Evolutionary conservation across 2,329 filamentous ascomycete genomes (phyloP).

Genomic region (Fonsecaea pugnacius): DNA sequence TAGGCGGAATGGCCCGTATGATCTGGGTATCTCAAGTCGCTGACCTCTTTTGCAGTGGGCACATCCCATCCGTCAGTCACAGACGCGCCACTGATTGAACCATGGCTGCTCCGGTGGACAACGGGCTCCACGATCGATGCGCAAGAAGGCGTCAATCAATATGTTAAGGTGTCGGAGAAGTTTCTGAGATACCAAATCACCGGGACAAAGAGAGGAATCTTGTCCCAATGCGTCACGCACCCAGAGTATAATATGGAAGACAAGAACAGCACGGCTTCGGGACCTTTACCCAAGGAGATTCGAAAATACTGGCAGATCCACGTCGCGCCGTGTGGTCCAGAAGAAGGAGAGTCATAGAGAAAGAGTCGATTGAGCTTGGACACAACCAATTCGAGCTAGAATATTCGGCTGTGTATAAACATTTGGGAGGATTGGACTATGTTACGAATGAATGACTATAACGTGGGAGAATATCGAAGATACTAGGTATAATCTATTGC

Average conservation of each 20-base stretch:
- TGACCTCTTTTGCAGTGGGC: constrained; percentile 42
- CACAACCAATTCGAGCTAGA: background rate
- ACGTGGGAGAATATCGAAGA: background rate
- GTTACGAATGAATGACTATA: background rate
- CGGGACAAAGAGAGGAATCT: constrained; percentile 52
- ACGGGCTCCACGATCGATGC: constrained; percentile 65
- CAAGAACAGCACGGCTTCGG: constrained; percentile 13
- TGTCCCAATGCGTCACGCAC: constrained; percentile 54
- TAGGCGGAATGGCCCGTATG: constrained; percentile 10
- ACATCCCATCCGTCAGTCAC: constrained; percentile 68
- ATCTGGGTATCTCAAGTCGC: background rate
- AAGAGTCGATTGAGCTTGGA: background rate
- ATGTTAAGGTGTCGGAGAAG: constrained; percentile 62
- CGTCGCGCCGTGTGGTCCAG: constrained; percentile 25
- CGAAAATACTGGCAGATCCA: constrained; percentile 34
- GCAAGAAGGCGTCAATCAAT: constrained; percentile 61
- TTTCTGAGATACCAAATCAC: constrained; percentile 59
- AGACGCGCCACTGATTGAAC: constrained; percentile 68
- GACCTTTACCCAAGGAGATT: constrained; percentile 14
- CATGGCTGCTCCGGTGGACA: constrained; percentile 63
- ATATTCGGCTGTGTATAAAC: background rate
- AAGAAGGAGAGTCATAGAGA: background rate
- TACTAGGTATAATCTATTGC: background rate
- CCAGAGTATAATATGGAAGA: constrained; percentile 33
- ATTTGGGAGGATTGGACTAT: background rate